Base-by-base conservation (phyloP, 805 yeast species). In the Cyberlindnera meyerae region DNA sequence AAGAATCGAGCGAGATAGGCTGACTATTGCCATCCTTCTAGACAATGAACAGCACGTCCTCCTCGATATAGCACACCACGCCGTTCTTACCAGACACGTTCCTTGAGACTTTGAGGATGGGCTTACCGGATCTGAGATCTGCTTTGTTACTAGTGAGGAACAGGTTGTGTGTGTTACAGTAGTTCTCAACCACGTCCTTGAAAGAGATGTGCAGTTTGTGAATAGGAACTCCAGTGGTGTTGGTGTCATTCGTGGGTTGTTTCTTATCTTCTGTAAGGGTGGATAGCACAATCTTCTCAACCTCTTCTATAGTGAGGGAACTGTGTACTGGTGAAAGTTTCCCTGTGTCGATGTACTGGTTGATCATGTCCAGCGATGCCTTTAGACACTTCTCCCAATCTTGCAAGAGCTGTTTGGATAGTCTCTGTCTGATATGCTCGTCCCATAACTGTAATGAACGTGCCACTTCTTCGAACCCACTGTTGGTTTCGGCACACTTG, bases 161-260 rank as follows among this genome's bases (percentile, higher is more conserved):
- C 17, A 79, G 62, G 25, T 73, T 72, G 33, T 74, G 58, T 3
- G 61, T 58, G 18, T 65, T 51, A 48, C 95, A 86, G 49, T 64
- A 73, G 3, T 74, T 74, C 36, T 71, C 75, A 3, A 85, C 73
- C 14, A 86, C 79, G 36, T 83, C 86, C 44, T 69, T 77, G 51
- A 79, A 79, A 0, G 83, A 65, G 4, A 71, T 62, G 21, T 58
- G 47, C 1, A 75, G 57, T 29, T 62, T 63, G 26, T 63, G 61
- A 9, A 67, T 45, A 0, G 79, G 77, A 5, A 71, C 60, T 5
- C 71, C 68, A 40, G 48, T 51, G 33, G 49, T 58, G 34, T 41
- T 52, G 25, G 40, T 42, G 36, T 11, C 31, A 20, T 20, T 7
- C 12, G 29, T 24, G 7, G 27, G 27, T 8, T 5, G 24, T 11